A percentile compares a stretch with the other conserved stretches of the same genome.
phyloP scores from a whole-genome alignment of 2,329 filamentous ascomycete species.

The Alternaria atra region DNA sequence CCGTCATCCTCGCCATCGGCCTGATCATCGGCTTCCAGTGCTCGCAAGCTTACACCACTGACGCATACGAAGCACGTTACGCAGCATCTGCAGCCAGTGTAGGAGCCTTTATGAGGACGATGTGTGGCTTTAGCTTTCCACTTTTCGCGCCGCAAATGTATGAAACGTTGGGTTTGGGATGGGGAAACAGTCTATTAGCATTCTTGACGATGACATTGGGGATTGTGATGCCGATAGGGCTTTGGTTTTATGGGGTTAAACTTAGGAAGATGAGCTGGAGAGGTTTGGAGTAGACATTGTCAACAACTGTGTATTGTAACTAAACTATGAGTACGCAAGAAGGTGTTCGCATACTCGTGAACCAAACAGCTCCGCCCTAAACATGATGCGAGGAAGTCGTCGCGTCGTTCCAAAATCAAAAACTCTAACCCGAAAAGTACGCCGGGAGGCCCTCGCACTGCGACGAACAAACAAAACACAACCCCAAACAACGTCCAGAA shows the following conservation, averaged over 20 bases:
- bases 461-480: background rate
- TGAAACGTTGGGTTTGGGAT: conserved; percentile 64
- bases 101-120: conserved; percentile 64
- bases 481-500: background rate
- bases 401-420: background rate
- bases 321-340: background rate
- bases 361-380: background rate
- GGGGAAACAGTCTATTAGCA: conserved; percentile 64
- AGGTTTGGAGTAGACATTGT: conserved; percentile 9
- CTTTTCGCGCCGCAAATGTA: conserved; percentile 68
- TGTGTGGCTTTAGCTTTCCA: conserved; percentile 66
- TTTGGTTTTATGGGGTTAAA: conserved; percentile 54
- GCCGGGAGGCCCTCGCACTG: background rate
- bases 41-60: conserved; percentile 70
- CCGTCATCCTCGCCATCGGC: conserved; percentile 57
- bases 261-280: conserved; percentile 37
- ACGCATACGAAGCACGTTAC: conserved; percentile 63
- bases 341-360: background rate
- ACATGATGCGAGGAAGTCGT: background rate
- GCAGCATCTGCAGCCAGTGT: conserved; percentile 65
- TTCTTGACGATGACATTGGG: conserved; percentile 61
- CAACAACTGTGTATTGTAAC: background rate
- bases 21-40: conserved; percentile 65
- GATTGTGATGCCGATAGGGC: conserved; percentile 57
- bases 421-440: background rate